Evolutionary conservation across 2,329 filamentous ascomycete genomes (phyloP).

Genomic region (Teratosphaeria destructans): DNA sequence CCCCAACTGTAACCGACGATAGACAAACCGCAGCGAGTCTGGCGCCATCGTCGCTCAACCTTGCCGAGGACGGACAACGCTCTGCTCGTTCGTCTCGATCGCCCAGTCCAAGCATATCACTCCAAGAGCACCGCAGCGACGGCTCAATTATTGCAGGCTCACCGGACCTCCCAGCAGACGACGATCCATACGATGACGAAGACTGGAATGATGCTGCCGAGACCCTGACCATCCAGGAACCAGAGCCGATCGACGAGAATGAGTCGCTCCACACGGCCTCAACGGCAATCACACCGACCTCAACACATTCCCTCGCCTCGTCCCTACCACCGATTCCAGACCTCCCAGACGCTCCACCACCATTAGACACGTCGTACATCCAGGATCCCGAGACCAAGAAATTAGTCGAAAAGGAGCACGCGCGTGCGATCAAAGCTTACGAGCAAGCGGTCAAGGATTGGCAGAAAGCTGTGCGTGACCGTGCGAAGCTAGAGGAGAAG

Average conservation of each 20-base stretch:
- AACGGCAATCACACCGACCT: not conserved
- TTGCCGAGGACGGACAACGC: not conserved
- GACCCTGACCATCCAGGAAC: conserved; percentile 7
- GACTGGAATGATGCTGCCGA: conserved; percentile 15
- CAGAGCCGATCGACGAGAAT: not conserved
- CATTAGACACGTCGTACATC: conserved; percentile 49
- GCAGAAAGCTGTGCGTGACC: conserved; percentile 53
- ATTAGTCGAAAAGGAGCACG: conserved; percentile 58
- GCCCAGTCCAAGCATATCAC: not conserved
- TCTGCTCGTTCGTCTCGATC: not conserved
- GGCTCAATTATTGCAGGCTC: not conserved
- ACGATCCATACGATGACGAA: not conserved
- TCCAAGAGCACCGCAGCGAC: not conserved
- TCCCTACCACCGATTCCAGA: conserved; percentile 39
- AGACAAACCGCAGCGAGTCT: conserved; percentile 2
- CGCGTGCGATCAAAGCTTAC: conserved; percentile 52
- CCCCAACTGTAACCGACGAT: conserved; percentile 1
- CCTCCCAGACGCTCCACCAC: conserved; percentile 40
- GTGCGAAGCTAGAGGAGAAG: conserved; percentile 47
- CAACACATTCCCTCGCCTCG: not conserved
- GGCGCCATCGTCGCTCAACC: not conserved
- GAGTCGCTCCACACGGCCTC: not conserved
- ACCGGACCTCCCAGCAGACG: not conserved
- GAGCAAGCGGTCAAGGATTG: conserved; percentile 57
- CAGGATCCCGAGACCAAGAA: conserved; percentile 56